Percentiles rank a stretch among this genome's conserved stretches.
phyloP scores from a whole-genome alignment of 805 yeast genomes.

The Isabelozyma heimii region DNA sequence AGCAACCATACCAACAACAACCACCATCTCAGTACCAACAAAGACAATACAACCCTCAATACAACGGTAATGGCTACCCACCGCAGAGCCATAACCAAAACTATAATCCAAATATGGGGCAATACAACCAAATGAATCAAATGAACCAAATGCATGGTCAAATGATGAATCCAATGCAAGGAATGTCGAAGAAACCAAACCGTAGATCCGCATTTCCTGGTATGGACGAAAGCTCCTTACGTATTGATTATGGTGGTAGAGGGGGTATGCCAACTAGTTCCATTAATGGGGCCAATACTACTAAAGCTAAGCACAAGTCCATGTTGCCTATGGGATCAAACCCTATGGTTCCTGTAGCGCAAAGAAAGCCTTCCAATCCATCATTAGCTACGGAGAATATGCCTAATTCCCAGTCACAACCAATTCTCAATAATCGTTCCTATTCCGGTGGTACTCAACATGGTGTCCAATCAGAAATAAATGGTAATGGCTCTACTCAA shows the following conservation, averaged over 20 bases:
- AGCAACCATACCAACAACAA: conserved; percentile 3
- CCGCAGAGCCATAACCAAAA: conserved; percentile 3
- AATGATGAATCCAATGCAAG: conserved; percentile 19
- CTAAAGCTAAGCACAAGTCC: conserved; percentile 1
- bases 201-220: conserved; percentile 36
- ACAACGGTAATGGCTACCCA: conserved; percentile 9
- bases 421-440: not conserved
- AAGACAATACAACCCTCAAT: conserved; percentile 5
- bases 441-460: not conserved
- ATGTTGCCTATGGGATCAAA: not conserved
- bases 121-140: conserved; percentile 12
- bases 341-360: not conserved
- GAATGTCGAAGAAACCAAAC: conserved; percentile 25
- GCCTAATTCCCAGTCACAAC: not conserved
- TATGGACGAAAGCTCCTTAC: conserved; percentile 25
- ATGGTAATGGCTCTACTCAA: conserved; percentile 9
- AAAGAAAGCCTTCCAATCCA: not conserved
- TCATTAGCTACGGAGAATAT: conserved; percentile 7
- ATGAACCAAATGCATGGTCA: conserved; percentile 7
- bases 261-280: conserved; percentile 42
- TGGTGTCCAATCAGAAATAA: conserved; percentile 1
- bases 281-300: conserved; percentile 15
- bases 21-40: conserved; percentile 1
- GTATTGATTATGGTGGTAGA: conserved; percentile 43
- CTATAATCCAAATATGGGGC: conserved; percentile 7